Base-by-base conservation (phyloP, 2,329 filamentous ascomycete genomes). In the Ophiostoma himal-ulmi region DNA sequence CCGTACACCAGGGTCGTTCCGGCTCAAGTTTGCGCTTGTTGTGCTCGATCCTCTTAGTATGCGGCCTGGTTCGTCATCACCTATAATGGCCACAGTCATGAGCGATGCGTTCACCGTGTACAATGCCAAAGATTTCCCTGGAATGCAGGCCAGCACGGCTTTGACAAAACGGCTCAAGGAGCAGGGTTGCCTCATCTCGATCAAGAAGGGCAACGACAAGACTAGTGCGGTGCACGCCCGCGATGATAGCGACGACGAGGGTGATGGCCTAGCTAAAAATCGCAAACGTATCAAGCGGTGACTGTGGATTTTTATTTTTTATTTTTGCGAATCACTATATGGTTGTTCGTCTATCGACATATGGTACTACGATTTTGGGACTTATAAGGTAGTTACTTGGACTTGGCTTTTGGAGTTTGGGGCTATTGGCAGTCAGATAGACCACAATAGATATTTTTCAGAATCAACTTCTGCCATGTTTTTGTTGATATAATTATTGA, bases 121-220 rank as follows among this genome's bases (percentile, higher is more conserved):
- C 78, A 93, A 90, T 62, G 92, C 92, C 62, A 95, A 94, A 77
- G 91, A 94, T 76, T 95, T 95, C 72, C 91, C 91, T 0, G 92
- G 92, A 6, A 95, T 95, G 91, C 84, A 89, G 71, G 88, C 91
- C 1, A 93, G 90, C 77, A 93, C 90, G 36, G 82, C 85, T 22
- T 80, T 95, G 52, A 92, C 92, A 1, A 91, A 91, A 77, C 83
- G 86, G 41, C 81, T 95, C 71, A 92, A 92, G 78, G 84, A 91
- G 75, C 92, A 94, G 79, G 92, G 92, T 4, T 92, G 92, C 76
- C 88, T 93, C 68, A 93, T 95, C 72, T 91, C 91, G 48, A 91
- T 94, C 73, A 94, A 94, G 81, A 95, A 94, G 77, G 92, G 92
- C 17, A 93, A 92, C 74, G 90, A 93, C 71, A 88, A 87, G 78